A percentile compares a stretch with the other conserved stretches of the same genome.
phyloP scores from a whole-genome alignment of 2,329 filamentous ascomycete genomes.

The Apiospora hydei region DNA sequence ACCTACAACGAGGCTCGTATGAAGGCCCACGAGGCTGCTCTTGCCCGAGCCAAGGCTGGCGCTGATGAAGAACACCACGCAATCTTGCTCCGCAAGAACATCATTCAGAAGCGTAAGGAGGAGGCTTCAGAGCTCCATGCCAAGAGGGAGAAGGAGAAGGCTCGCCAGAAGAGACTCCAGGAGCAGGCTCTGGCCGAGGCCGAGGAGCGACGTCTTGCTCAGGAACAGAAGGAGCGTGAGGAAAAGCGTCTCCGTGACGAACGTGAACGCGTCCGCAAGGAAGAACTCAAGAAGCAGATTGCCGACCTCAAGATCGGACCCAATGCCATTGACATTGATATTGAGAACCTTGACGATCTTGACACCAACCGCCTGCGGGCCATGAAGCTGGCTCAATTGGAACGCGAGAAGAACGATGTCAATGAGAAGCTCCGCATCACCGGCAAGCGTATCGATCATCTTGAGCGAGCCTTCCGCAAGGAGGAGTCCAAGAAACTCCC shows the following conservation, averaged over 20 bases:
- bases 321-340: constrained; percentile 77
- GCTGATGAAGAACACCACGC: constrained; percentile 92
- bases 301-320: constrained; percentile 89
- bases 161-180: constrained; percentile 83
- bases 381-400: constrained; percentile 93
- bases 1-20: constrained; percentile 83
- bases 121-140: constrained; percentile 89
- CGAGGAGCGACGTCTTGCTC: constrained; percentile 86
- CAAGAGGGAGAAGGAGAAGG: constrained; percentile 90
- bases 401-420: constrained; percentile 97
- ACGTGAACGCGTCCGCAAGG: constrained; percentile 86
- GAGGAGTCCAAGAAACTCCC: constrained; percentile 93
- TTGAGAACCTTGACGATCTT: constrained; percentile 83
- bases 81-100: constrained; percentile 82
- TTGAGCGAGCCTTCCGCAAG: constrained; percentile 95
- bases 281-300: constrained; percentile 92
- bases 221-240: constrained; percentile 92
- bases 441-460: constrained; percentile 93
- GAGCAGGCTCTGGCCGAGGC: constrained; percentile 90
- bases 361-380: constrained; percentile 90
- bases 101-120: constrained; percentile 98
- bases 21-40: constrained; percentile 79
- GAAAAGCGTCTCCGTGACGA: constrained; percentile 85
- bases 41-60: constrained; percentile 83
- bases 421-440: constrained; percentile 90